Conservation (phyloP, 2,329 filamentous ascomycete species). For the Ascochyta clinopodiicola region DNA sequence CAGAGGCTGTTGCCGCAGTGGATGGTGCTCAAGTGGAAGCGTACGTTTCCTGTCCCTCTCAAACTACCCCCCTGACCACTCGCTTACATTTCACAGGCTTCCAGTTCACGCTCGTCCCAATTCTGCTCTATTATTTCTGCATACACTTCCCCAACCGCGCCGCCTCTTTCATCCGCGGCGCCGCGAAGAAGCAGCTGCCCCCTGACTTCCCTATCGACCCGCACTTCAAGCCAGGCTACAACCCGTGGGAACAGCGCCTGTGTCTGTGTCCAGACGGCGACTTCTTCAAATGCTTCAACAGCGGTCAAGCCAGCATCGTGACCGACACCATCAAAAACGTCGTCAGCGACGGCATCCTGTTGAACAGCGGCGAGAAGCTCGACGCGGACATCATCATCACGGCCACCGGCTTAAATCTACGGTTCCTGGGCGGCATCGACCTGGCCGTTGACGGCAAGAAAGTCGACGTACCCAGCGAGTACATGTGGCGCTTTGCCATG, state of each 20-base stretch:
- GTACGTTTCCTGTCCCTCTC: conserved; percentile 31
- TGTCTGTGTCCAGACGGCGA: conserved; percentile 71
- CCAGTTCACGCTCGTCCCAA: conserved; percentile 58
- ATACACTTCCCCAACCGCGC: conserved; percentile 60
- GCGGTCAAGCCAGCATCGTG: conserved; percentile 60
- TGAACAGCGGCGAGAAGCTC: conserved; percentile 56
- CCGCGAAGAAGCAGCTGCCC: conserved; percentile 61
- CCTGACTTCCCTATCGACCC: conserved; percentile 49
- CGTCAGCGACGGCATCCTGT: conserved; percentile 56
- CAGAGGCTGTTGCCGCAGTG: conserved; percentile 55
- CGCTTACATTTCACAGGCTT: conserved; percentile 37
- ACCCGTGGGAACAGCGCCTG: conserved; percentile 73
- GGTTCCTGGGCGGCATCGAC: conserved; percentile 61
- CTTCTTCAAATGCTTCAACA: conserved; percentile 61
- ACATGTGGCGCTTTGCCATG: conserved; percentile 68
- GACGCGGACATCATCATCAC: conserved; percentile 69
- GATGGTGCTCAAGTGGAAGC: conserved; percentile 56
- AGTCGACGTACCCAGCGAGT: conserved; percentile 57
- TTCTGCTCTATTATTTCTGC: conserved; percentile 59
- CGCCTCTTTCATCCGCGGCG: conserved; percentile 55
- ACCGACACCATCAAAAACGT: conserved; percentile 63
- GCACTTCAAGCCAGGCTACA: conserved; percentile 56
- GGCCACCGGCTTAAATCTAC: conserved; percentile 67
- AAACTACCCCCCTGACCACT: no score
- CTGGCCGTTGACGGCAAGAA: conserved; percentile 59